Base-by-base conservation (phyloP, 495 filamentous ascomycete genomes). In the Chaetomium fimeti region DNA sequence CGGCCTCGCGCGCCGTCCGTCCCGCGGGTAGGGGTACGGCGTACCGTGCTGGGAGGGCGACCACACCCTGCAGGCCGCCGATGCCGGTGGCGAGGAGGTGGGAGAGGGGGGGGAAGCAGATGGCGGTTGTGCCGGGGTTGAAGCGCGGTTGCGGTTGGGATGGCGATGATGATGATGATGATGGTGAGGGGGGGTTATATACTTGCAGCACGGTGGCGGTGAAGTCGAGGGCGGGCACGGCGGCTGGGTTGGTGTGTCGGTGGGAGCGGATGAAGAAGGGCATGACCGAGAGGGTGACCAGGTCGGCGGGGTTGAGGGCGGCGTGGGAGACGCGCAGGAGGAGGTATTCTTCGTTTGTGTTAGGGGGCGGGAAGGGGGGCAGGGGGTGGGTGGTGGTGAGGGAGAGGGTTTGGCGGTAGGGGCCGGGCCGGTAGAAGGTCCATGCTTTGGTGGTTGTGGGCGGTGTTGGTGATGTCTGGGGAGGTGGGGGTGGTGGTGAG, bases 241-340 rank as follows among this genome's bases (percentile, higher is more conserved):
- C 55, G 58, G 65, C 51, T 1, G 56, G 38, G 16, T 54, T 12
- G 29, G 74, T 68, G 15, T 72, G 65, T n/a, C 72, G 70, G 13
- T 57, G 66, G 22, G 58, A 62, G 29, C 75, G 76, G 47, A 77
- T 42, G 61, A 76, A 18, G 56, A 65, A 60, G 18, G 78, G 79
- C 16, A 75, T 51, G 53, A 75, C 47, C 28, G 67, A 45, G 64
- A 78, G 73, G 57, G 72, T 52, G 43, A 80, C 67, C 18, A 71
- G 65, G n/a, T 68, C 74, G 62, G 73, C 77, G 20, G 77, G 76
- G 69, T 77, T 77, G 56, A 82, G 74, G 40, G 74, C 71, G 5
- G 76, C 72, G 69, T 79, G 69, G 60, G 69, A 63, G 36, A 78
- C 64, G 55, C 69, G 68, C 60, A 82, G 56, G 27, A 77, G 73